Evolutionary conservation across 1,284 basidiomycete genomes (phyloP).

Genomic region (Stygiomarasmius scandens): DNA sequence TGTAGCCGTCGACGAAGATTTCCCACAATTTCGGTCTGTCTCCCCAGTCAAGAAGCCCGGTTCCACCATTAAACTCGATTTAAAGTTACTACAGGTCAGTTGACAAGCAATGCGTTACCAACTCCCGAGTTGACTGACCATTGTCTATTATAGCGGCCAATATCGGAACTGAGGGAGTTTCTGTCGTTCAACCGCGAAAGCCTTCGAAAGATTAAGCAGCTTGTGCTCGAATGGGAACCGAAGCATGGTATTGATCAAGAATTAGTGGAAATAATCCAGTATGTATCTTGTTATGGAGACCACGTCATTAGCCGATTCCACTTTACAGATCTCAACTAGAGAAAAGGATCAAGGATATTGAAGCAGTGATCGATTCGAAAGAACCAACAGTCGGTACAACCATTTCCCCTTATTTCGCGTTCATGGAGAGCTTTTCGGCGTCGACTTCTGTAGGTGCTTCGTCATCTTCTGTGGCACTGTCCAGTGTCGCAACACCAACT

Average conservation of each 20-base stretch:
- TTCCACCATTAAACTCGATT: background rate
- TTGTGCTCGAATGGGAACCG: background rate
- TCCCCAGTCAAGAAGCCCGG: background rate
- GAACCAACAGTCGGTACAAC: background rate
- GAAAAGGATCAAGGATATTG: slow-evolving; percentile 12
- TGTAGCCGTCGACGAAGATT: slow-evolving; percentile 15
- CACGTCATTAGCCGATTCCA: slow-evolving; percentile 4
- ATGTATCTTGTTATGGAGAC: background rate
- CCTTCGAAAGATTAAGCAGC: background rate
- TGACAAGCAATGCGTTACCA: background rate
- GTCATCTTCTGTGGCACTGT: background rate
- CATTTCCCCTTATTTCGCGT: slow-evolving; percentile 24
- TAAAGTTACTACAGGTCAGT: slow-evolving; percentile 4
- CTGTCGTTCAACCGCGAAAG: background rate
- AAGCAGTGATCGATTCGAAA: slow-evolving; percentile 1
- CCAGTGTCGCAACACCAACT: slow-evolving; percentile 1
- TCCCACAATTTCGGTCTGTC: slow-evolving; percentile 8
- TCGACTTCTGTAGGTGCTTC: background rate
- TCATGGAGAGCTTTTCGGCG: background rate
- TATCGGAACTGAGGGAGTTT: background rate
- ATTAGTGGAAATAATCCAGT: slow-evolving; percentile 26
- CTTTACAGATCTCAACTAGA: slow-evolving; percentile 5
- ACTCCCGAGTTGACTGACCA: background rate
- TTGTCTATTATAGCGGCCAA: background rate
- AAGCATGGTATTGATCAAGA: background rate